phyloP scores from a whole-genome alignment of 305 asterid genomes.

The Nicotiana rustica region DNA sequence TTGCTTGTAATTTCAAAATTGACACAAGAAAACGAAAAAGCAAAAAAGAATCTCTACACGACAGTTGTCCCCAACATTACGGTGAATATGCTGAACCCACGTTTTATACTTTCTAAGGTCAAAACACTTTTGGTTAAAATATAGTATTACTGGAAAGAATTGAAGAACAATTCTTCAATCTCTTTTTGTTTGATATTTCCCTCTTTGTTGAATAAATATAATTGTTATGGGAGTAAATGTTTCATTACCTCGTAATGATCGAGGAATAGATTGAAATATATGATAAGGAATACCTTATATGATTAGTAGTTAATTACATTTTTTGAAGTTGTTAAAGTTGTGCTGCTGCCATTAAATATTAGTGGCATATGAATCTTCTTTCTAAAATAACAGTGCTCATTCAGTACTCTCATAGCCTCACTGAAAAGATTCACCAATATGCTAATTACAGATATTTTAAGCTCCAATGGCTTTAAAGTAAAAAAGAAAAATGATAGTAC shows the following conservation, averaged over 20 bases:
- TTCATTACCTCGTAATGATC: background rate
- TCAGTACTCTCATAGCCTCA: no score
- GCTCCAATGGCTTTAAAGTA: no score
- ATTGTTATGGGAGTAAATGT: background rate
- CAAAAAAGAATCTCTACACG: background rate
- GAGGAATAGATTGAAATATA: no score
- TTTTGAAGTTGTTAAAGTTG: no score
- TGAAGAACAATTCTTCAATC: background rate
- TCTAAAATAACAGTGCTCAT: no score
- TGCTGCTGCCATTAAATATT: no score
- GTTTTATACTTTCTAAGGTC: background rate
- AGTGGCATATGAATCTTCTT: no score
- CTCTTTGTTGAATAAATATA: background rate
- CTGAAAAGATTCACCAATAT: no score
- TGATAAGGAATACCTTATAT: no score
- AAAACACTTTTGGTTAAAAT: background rate
- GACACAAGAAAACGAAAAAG: background rate
- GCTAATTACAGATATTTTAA: no score
- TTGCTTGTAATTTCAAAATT: background rate
- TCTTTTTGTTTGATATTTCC: background rate
- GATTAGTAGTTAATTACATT: no score
- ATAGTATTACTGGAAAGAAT: background rate
- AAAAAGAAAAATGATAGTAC: no score
- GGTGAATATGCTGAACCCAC: background rate
- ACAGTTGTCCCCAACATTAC: background rate